Evolutionary conservation across 2,329 filamentous ascomycete species (phyloP), one percentile per base, ranked within the genome.

Genomic region (Leptoxyphium fumago): DNA sequence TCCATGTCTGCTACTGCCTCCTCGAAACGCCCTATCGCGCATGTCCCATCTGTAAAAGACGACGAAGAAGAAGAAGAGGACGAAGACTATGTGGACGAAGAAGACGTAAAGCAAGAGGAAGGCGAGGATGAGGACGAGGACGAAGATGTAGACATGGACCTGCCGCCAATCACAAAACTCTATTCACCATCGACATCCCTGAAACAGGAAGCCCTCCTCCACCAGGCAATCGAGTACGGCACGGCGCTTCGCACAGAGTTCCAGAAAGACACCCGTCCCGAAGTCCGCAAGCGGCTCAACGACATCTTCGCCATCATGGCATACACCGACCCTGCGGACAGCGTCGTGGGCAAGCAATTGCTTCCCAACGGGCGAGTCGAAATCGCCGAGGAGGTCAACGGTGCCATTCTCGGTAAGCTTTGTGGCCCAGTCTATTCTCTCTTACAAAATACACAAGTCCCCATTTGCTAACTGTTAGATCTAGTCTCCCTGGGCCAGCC

Each of bases 371-470:
- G 84, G 1, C 72, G 91, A 38, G 76, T 80, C 14, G 72, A 77
- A 14, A 85, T 96, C 36, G 88, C 88, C 8, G 91, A 98, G 66
- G 88, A 94, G 62, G 70, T 98, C 45, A 96, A 96, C 63, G 84
- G 85, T 48, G 88, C 86, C 40, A 94, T 98, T 54, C 64, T 98
- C 47, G 78, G 87, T 94, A 68, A 67, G 79, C 72, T 44, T 52
- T 17, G 3, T 45, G 14, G 14, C 54, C 46, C 5, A 5, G 38
- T 42, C 15, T n/a, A n/a, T 13, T 39, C 14, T 7, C 15, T 8
- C n/a, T 29, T 15, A 8, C 9, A 7, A 29, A 14, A 21, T 15
- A 44, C 10, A 14, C 30, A 10, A 45, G 38, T 44, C 44, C 13
- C 44, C 5, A 47, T 43, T 32, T 15, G 30, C 10, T 45, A 48